Evolutionary conservation across 2,329 filamentous ascomycete genomes (phyloP).

Genomic region (Fusarium miscanthi): DNA sequence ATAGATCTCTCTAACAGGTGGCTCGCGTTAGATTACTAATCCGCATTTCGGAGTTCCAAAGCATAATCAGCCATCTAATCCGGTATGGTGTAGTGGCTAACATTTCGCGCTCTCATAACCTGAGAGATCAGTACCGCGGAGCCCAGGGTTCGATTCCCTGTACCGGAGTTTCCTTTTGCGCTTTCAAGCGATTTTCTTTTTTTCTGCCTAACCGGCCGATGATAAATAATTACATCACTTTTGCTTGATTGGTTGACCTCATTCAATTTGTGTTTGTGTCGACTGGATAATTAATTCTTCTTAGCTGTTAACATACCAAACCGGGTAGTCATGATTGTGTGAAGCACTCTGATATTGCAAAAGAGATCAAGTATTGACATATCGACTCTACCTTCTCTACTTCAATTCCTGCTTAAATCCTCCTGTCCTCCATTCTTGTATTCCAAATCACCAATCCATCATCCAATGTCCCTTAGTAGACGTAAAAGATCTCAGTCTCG

Average conservation of each 20-base stretch:
- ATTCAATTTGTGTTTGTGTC: neutral
- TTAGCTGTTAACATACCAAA: fast-evolving
- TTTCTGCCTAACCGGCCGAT: too few species aligned
- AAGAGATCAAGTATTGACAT: slow-evolving; percentile 25
- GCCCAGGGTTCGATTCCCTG: slow-evolving; percentile 47
- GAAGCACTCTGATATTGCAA: neutral
- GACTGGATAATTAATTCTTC: neutral
- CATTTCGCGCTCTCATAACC: slow-evolving; percentile 49
- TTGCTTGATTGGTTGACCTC: neutral
- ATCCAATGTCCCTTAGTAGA: slow-evolving; percentile 36
- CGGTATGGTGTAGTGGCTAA: slow-evolving; percentile 51
- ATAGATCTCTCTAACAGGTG: neutral
- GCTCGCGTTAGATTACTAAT: fast-evolving
- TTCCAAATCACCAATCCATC: neutral
- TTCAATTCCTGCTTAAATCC: neutral
- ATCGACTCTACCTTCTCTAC: slow-evolving; percentile 15
- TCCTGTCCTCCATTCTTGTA: fast-evolving
- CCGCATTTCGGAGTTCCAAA: fast-evolving
- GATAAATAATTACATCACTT: neutral
- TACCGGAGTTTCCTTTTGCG: slow-evolving; percentile 35
- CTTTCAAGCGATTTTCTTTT: fast-evolving
- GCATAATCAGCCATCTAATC: slow-evolving; percentile 9
- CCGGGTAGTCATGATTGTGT: neutral
- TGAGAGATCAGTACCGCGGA: slow-evolving; percentile 43
- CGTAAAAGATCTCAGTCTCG: slow-evolving; percentile 46